Base-by-base conservation (phyloP, 1,284 basidiomycete species). In the Tylopilus sp. region DNA sequence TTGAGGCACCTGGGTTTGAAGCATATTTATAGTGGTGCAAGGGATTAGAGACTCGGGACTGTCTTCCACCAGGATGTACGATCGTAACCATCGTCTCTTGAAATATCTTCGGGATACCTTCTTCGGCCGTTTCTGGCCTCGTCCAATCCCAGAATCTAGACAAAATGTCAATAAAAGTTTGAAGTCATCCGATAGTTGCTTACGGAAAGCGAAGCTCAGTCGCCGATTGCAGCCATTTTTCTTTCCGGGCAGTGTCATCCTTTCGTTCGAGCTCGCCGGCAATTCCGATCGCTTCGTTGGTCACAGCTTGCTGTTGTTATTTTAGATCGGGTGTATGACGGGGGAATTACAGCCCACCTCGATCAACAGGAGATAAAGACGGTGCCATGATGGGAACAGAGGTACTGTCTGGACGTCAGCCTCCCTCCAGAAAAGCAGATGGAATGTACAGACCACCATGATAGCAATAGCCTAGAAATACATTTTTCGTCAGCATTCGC, bases 141-240 rank as follows among this genome's bases (percentile, higher is more conserved):
- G 54, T 59, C 57, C 57, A 59, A 37, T 59, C 57, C 57, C 59
- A 59, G 36, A 50, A 59, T 15, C 57, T 59, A 1, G 10, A 40
- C 2, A 10, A n/a, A 46, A 20, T 0, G 28, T 50, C 2, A 34
- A 17, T 2, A 10, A 37, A 0, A 7, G 7, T 42, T 0, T 8
- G 7, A 7, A 0, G 6, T 11, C 17, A 9, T 28, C 3, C 11
- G 6, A 21, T 7, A 7, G 14, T 10, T 7, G 43, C 57, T 40
- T 34, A 59, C 59, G 57, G 59, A 44, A 49, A 46, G 33, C 57
- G 57, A 43, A 61, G 50, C 1, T 37, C 20, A 37, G 36, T 46
- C 8, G 59, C 57, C 2, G 49, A 24, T 40, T 48, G 31, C 9
- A 59, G 18, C 57, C 57, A 58, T 14, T 41, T 15, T 30, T 51